phyloP scores from a whole-genome alignment of 23 red algal species.

The Agarophyton chilense region DNA sequence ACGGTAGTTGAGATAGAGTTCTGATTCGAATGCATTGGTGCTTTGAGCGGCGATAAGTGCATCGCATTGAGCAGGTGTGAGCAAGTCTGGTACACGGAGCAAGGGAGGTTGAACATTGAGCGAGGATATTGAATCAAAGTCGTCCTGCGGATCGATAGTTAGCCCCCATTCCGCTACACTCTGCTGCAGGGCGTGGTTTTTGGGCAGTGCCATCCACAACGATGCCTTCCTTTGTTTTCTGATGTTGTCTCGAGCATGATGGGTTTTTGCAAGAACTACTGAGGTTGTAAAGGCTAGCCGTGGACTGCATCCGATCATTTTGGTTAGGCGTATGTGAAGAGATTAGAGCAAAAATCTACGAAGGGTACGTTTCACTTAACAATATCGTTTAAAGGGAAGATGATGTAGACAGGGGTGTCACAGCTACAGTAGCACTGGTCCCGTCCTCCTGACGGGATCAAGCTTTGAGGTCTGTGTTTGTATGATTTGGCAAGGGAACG shows the following conservation, averaged over 20 bases:
- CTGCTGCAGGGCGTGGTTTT: neutral
- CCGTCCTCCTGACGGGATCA: too few species aligned
- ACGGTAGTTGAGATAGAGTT: slow-evolving; percentile 75
- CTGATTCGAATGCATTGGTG: slow-evolving; percentile 10
- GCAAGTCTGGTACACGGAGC: slow-evolving; percentile 12
- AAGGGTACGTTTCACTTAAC: too few species aligned
- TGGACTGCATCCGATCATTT: neutral
- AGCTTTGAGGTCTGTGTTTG: too few species aligned
- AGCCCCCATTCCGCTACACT: neutral
- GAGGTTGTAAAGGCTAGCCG: neutral
- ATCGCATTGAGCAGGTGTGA: slow-evolving; percentile 46
- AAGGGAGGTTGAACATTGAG: slow-evolving; percentile 12
- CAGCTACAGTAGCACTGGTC: too few species aligned
- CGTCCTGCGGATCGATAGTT: neutral
- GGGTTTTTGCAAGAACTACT: neutral
- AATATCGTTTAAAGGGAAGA: too few species aligned
- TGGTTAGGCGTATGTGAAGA: too few species aligned
- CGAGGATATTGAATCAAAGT: neutral
- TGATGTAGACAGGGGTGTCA: too few species aligned
- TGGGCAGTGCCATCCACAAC: neutral
- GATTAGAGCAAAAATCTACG: too few species aligned
- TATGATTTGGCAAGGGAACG: too few species aligned
- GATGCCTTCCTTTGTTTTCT: neutral
- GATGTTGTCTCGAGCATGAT: neutral
- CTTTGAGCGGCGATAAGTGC: slow-evolving; percentile 39